Evolutionary conservation across 2,329 filamentous ascomycete genomes (phyloP), one percentile per base, ranked within the genome.

Genomic region (Xylaria sp.): DNA sequence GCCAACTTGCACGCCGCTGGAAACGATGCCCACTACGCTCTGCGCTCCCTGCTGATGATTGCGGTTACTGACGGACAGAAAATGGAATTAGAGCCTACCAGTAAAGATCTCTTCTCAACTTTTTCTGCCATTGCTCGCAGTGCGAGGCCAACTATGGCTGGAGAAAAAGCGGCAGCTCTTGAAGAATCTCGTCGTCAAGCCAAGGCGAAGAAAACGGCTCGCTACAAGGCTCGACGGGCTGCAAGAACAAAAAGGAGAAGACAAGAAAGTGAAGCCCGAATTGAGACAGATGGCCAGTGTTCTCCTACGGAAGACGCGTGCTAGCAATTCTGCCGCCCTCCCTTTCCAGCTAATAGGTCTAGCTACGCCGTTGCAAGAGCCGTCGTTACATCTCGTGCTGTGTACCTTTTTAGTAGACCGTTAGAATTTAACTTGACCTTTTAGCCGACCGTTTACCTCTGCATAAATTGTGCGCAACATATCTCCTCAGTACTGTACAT

Each of bases 21-120:
- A 21, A 62, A 62, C 35, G 38, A 58, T 33, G 49, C 60, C n/a
- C 43, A 54, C 55, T 59, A 62, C 29, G 44, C 55, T 51, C 37
- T 62, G n/a, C 49, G 55, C 38, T 49, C 55, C 49, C 17, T 62
- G 31, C 52, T 62, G 21, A 59, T 62, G 49, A 55, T 59, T 52
- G 49, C 49, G 23, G 60, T 46, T 59, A 29, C 49, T 35, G 49
- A 59, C 21, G 49, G 43, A 46, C 27, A 49, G 35, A 49, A 38
- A 35, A 37, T 58, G 43, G 27, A 25, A 33, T 4, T 29, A 44
- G 44, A 38, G 21, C 33, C 48, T 58, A 31, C 48, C 7, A 38
- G n/a, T 38, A 27, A 51, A 47, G 11, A 23, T 59, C 38, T 55
- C 27, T 59, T 54, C 33, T 44, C 21, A n/a, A 62, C 55, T 54